Base-by-base conservation (phyloP, 257 asterid genomes). In the Primulina tabacum region DNA sequence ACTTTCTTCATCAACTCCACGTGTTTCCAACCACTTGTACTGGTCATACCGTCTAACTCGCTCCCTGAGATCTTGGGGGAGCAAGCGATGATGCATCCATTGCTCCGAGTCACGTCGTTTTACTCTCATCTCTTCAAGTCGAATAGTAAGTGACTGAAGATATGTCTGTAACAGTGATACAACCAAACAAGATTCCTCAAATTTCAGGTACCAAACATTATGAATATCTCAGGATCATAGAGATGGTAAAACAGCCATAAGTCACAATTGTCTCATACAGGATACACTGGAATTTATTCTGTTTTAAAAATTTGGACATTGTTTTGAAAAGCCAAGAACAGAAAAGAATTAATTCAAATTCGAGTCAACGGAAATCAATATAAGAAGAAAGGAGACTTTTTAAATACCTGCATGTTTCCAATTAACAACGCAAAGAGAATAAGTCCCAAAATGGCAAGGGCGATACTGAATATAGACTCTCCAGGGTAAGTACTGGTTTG, bases 11-110 rank as follows among this genome's bases (percentile, higher is more conserved):
- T 94, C 97, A 70, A 91, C 99, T 71, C 99, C 99, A 55, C 97
- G 97, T 8, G 99, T 94, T 77, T 90, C 99, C 73, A 90, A 74
- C 97, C 99, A 94, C 78, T 94, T 94, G 84, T 94, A 94, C 71
- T 94, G 99, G 77, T 90, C 99, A 66, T 91, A 94, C 64, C 97
- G 96, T 79, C 99, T 84, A 57, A 94, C 99, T 8, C 97, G 84
- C 75, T 91, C 97, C 38, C 99, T 83, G 40, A 94, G 90, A 50
- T 94, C 99, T 60, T 78, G 90, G 5, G 99, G 99, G 47, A 94
- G 96, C 82, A 90, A 77, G 65, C 99, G 97, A 77, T 94, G 99
- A 78, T 86, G 97, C 99, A 94, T 94, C 97, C 99, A 94, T 78
- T 94, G 97, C 82, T 94, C 97, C 29, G 99, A 89, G 82, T 94